Conservation (phyloP, 441 rosid species). For the Lepidium campestre region DNA sequence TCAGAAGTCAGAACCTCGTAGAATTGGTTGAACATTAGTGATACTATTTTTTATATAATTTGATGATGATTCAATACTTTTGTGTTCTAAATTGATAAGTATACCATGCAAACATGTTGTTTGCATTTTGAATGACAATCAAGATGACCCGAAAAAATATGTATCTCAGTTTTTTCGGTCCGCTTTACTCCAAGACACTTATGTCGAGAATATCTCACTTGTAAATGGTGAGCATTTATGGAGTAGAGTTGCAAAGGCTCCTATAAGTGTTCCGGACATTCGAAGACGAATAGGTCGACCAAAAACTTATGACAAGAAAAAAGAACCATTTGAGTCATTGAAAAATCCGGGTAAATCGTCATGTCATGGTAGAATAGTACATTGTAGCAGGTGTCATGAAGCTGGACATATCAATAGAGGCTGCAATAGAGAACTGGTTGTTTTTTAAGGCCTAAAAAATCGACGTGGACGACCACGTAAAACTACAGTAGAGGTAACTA, state of each 20-base stretch:
- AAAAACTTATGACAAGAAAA: not conserved
- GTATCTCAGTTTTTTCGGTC: no score
- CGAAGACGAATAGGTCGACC: not conserved
- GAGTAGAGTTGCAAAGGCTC: not conserved
- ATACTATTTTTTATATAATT: no score
- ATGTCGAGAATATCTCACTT: not conserved
- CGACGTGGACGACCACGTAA: not conserved
- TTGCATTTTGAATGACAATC: not conserved
- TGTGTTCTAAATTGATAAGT: not conserved
- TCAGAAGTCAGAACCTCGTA: no score
- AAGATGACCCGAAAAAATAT: not conserved
- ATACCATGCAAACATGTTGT: not conserved
- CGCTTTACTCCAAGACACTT: not conserved
- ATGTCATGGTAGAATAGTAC: not conserved
- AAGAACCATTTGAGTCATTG: not conserved
- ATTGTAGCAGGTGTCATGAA: not conserved
- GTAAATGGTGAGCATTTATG: not conserved
- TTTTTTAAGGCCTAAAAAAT: not conserved
- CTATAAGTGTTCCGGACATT: not conserved
- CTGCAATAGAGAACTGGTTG: not conserved
- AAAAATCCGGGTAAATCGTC: not conserved
- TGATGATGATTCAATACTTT: no score
- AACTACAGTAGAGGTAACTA: not conserved
- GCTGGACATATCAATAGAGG: not conserved
- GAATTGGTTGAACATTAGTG: no score